Evolutionary conservation across 2,329 filamentous ascomycete genomes (phyloP).

Genomic region (Trematosphaeria pertusa): DNA sequence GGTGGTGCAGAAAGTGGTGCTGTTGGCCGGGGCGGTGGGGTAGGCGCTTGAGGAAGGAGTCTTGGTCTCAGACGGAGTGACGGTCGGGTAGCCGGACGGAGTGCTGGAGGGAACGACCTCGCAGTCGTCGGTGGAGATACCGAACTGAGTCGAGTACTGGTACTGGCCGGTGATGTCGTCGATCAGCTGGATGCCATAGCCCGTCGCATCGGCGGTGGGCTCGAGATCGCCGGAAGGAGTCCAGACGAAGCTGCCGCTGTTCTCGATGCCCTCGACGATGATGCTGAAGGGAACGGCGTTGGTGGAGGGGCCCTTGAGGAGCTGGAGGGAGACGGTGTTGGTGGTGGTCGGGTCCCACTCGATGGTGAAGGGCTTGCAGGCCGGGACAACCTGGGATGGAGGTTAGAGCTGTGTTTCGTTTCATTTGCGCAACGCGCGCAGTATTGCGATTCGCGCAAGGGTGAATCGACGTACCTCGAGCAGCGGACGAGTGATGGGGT

Average conservation of each 20-base stretch:
- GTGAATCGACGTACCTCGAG: conserved; percentile 48
- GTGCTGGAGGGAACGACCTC: conserved; percentile 9
- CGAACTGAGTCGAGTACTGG: conserved; percentile 68
- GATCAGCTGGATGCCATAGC: conserved; percentile 68
- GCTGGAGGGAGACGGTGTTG: conserved; percentile 63
- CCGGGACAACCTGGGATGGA: conserved; percentile 56
- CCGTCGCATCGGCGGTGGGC: conserved; percentile 51
- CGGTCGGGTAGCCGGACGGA: conserved; percentile 20
- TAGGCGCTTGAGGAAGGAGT: conserved; percentile 10
- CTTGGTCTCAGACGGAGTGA: conserved; percentile 18
- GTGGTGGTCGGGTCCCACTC: conserved; percentile 61
- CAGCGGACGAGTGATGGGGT: conserved; percentile 61
- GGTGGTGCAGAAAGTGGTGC: conserved; percentile 9
- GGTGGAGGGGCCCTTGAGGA: conserved; percentile 64
- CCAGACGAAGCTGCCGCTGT: conserved; percentile 64
- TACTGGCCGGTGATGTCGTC: conserved; percentile 65
- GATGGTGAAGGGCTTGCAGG: conserved; percentile 63
- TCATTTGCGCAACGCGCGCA: conserved; percentile 5
- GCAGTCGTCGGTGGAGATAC: conserved; percentile 51
- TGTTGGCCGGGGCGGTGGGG: background rate
- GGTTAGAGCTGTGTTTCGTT: conserved; percentile 12
- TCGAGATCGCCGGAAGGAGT: conserved; percentile 58
- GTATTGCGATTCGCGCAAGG: background rate
- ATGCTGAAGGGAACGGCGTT: conserved; percentile 62
- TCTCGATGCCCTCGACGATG: conserved; percentile 59